Conservation (phyloP, 2,329 filamentous ascomycete species). For the Grosmannia serpens region DNA sequence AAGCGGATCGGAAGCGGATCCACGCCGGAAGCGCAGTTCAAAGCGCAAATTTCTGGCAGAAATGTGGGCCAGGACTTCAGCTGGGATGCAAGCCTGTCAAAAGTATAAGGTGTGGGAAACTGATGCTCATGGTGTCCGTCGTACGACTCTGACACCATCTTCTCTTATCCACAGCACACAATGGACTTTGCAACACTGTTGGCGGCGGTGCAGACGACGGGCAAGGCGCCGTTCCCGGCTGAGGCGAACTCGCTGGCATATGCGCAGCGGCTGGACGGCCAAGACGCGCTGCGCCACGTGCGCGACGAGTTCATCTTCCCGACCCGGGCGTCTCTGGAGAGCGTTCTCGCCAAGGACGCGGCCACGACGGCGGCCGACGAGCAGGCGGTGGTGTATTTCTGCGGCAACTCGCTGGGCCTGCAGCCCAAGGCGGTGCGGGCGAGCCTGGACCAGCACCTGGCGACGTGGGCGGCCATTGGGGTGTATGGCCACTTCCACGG, state of each 20-base stretch:
- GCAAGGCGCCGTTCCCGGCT: conserved; percentile 31
- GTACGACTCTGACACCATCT: not conserved
- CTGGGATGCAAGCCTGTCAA: too few relatives aligned
- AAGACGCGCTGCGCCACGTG: conserved; percentile 49
- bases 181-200: not conserved
- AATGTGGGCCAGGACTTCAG: not conserved
- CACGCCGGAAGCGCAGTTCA: not conserved
- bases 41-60: not conserved
- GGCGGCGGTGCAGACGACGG: not conserved
- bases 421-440: conserved; percentile 59
- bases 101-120: not conserved
- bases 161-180: not conserved
- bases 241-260: conserved; percentile 36
- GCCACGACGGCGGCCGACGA: conserved; percentile 10
- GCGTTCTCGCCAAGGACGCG: conserved; percentile 32
- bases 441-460: conserved; percentile 61
- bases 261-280: conserved; percentile 42
- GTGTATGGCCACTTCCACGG: conserved; percentile 73
- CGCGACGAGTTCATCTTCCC: conserved; percentile 68
- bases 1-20: not conserved
- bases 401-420: conserved; percentile 79
- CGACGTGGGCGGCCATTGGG: conserved; percentile 78
- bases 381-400: conserved; percentile 61
- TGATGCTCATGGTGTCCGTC: not conserved
- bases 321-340: conserved; percentile 57